A percentile compares a stretch with the other conserved stretches of the same genome.
Conservation (phyloP, 83 land plant species). For the Picea mariana region DNA sequence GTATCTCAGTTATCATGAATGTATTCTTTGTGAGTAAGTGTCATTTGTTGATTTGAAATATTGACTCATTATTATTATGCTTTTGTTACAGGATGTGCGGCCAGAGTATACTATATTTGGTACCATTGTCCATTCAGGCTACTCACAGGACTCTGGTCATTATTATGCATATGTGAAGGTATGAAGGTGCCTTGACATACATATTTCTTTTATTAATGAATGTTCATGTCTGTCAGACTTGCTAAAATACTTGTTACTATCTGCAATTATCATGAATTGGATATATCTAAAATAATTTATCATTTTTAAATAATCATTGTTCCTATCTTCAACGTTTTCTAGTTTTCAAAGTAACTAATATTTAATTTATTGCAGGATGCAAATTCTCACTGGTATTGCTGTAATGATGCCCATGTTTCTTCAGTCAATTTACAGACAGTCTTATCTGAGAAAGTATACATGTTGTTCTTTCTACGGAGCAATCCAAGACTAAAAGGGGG, state of each 20-base stretch:
- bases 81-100: constrained; percentile 61
- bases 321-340: background rate
- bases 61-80: too few relatives aligned
- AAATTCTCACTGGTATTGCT: constrained; percentile 88
- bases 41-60: too few relatives aligned
- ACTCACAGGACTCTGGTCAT: constrained; percentile 91
- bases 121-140: constrained; percentile 89
- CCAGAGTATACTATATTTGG: constrained; percentile 92
- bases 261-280: background rate
- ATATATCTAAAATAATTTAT: background rate
- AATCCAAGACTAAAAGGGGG: constrained; percentile 29
- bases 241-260: background rate
- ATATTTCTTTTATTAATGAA: background rate
- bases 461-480: constrained; percentile 77
- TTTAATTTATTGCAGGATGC: constrained; percentile 61
- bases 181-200: background rate
- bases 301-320: background rate
- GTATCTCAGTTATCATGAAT: too few relatives aligned
- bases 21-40: too few relatives aligned
- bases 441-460: constrained; percentile 86
- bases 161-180: constrained; percentile 99
- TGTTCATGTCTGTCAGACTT: background rate
- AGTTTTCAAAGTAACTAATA: background rate
- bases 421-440: constrained; percentile 58
- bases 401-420: constrained; percentile 84